Base-by-base conservation (phyloP, 2,329 filamentous ascomycete species). In the Pseudofabraea citricarpa region DNA sequence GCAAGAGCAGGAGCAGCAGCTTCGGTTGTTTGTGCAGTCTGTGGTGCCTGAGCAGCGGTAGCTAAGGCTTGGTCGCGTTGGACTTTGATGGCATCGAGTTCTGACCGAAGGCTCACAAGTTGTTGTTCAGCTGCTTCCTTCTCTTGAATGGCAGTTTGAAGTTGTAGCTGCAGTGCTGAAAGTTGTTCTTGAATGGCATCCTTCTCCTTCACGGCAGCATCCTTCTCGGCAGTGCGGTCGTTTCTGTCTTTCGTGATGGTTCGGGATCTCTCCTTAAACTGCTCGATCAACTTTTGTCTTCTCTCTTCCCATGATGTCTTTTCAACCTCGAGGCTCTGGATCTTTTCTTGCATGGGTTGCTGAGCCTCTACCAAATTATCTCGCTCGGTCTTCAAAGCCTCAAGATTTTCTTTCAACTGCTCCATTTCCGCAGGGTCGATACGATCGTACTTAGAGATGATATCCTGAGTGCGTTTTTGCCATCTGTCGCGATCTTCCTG, bases 391-490 rank as follows among this genome's bases (percentile, higher is more conserved):
- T 88, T 75, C 9, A 90, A 67, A 2, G 68, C 69, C 6, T 79
- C 69, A 41, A 96, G 78, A 46, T 83, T 83, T 59, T 86, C 81
- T 69, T 93, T 95, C 45, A 98, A 75, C 47, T 85, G 83, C 56
- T 97, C 91, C 61, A 96, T 78, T 59, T 97, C 91, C 3, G 87
- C 88, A 33, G 93, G 91, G 60, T 98, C 93, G 41, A 94, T 88
- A 44, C 91, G 87, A 54, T 95, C 90, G 60, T 97, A 96, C 62
- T 95, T 96, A 53, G 89, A 90, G 40, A 98, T 78, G 49, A 98
- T 96, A 55, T 94, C 88, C 61, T 97, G 90, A 2, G 90, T 94
- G 19, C 93, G 85, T 71, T 96, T 91, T 66, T 95, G 90, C 87
- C 91, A 96, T 45, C 88, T 81, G 61, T 97, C 91, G 13, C 93